Evolutionary conservation across 768 basidiomycete genomes (phyloP), one percentile per base, ranked within the genome.

Genomic region (Phanerodontia chrysosporium): DNA sequence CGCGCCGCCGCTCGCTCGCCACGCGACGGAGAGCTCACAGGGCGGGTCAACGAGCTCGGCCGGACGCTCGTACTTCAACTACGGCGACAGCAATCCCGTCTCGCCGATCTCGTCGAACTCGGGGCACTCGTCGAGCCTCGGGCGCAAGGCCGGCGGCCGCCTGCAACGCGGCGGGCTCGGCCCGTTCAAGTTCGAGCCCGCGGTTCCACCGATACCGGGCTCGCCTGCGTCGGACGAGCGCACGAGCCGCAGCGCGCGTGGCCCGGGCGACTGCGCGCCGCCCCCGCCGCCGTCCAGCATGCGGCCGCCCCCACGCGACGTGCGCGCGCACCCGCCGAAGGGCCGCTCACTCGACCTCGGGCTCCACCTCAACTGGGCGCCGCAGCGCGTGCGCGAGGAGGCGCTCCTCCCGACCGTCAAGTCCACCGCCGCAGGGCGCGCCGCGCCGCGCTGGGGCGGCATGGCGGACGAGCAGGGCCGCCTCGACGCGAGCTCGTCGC

Each of bases 261-360:
- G 18, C 10, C 39, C 39, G 10, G 18, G 39, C 39, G 39, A 42
- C 18, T 4, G 39, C 18, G 8, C 39, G 8, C 6, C 39, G 8
- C 39, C 39, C 10, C 39, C 39, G 18, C 39, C 55, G 12, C 49
- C 65, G 22, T 60, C n/a, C 45, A 57, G n/a, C 27, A 60, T 45
- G 61, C 62, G 45, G 66, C 63, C n/a, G n/a, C n/a, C n/a, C n/a
- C 24, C 57, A 63, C 2, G 39, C 32, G 67, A 67, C 60, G 63
- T 7, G 32, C 32, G 7, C 32, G 32, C 32, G 32, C 32, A 6
- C 7, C 32, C 13, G 7, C 70, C 55, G 73, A 88, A 86, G 67
- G 87, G 87, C 1, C 85, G 87, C 25, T 90, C 87, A 25, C 71
- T 90, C 36, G 89, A 90, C 69, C 78, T 90, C 9, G 83, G 84